A percentile compares a stretch with the other conserved stretches of the same genome.
Conservation (phyloP, 2,329 filamentous ascomycete genomes). For the Pseudocercospora macadamiae region DNA sequence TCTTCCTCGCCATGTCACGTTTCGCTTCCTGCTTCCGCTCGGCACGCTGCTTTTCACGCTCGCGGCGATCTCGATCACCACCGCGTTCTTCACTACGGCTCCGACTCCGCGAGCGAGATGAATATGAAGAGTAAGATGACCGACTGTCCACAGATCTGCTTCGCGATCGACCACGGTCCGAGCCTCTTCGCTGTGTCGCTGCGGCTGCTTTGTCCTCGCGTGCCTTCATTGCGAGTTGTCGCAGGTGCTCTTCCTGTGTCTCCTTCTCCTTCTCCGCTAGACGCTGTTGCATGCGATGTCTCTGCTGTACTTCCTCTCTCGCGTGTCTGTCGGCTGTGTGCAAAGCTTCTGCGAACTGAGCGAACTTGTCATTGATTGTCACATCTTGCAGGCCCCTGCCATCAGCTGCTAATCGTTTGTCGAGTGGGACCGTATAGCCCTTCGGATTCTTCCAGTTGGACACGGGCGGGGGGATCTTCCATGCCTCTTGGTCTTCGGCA, state of each 20-base stretch:
- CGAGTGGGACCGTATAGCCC: conserved; percentile 92
- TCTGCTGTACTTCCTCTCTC: conserved; percentile 90
- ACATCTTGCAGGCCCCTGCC: conserved; percentile 90
- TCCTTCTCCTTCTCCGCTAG: conserved; percentile 95
- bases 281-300: conserved; percentile 92
- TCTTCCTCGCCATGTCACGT: conserved; percentile 85
- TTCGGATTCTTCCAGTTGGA: conserved; percentile 99
- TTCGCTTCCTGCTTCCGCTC: conserved; percentile 83
- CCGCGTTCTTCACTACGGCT: conserved; percentile 55
- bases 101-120: conserved; percentile 33
- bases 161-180: conserved; percentile 33
- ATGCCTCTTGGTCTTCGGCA: conserved; percentile 94
- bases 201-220: conserved; percentile 67
- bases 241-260: conserved; percentile 89
- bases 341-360: conserved; percentile 89
- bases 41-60: conserved; percentile 74
- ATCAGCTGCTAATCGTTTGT: conserved; percentile 93
- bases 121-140: conserved; percentile 46
- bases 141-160: conserved; percentile 36
- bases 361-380: conserved; percentile 97
- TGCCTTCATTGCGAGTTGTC: conserved; percentile 85
- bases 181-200: conserved; percentile 49
- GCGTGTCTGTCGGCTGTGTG: conserved; percentile 95
- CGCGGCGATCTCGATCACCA: conserved; percentile 55
- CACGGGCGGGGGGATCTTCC: conserved; percentile 87